Evolutionary conservation across 108 stramenopile genomes (phyloP).

Genomic region (Discostella stelligeroides): DNA sequence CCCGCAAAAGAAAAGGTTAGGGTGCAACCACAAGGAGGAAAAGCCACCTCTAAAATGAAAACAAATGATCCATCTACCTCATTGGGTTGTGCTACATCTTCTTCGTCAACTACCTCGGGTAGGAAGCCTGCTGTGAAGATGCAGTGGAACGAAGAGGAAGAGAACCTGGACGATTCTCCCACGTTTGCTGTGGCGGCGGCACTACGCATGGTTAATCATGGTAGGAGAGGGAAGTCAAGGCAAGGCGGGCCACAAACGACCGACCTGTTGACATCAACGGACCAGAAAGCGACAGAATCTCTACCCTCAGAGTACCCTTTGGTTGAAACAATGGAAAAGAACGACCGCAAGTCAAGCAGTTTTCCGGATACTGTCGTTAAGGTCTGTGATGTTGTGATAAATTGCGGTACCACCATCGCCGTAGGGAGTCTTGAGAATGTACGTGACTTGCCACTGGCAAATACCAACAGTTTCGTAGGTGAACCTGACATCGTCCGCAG

Average conservation of each 20-base stretch:
- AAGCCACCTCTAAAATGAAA: background rate
- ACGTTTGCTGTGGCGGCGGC: constrained; percentile 18
- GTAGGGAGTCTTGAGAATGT: background rate
- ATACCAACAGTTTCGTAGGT: too few species aligned
- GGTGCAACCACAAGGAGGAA: background rate
- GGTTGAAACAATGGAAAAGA: too few species aligned
- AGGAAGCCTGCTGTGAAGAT: background rate
- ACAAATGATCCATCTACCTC: background rate
- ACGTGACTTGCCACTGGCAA: too few species aligned
- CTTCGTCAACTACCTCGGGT: background rate
- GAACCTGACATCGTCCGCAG: too few species aligned
- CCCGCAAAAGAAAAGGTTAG: constrained; percentile 1
- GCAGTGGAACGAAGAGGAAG: background rate
- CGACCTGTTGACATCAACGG: too few species aligned
- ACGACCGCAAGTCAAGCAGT: too few species aligned
- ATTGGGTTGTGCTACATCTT: background rate
- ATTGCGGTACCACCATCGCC: background rate
- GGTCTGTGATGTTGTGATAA: too few species aligned
- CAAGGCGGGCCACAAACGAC: background rate
- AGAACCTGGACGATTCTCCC: constrained; percentile 34
- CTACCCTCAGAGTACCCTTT: too few species aligned
- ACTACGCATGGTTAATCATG: constrained; percentile 5
- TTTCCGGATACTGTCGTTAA: too few species aligned
- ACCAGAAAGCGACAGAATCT: too few species aligned
- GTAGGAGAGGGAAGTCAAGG: constrained; percentile 1